Base-by-base conservation (phyloP, 2,329 filamentous ascomycete genomes). In the Berkeleyomyces rouxiae region DNA sequence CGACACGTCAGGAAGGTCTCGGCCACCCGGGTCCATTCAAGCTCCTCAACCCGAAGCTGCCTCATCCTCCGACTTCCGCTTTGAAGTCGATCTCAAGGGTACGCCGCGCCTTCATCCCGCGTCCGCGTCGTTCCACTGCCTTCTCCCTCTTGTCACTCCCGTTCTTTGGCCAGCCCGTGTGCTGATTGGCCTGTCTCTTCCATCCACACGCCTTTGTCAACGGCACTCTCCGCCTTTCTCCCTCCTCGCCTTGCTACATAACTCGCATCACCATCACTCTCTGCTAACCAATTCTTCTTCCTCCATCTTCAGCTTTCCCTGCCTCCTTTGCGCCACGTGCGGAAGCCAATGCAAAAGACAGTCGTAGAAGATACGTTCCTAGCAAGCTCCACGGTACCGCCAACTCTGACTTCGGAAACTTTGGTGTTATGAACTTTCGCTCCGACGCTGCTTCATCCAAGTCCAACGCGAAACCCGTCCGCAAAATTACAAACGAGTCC, bases 341-440 rank as follows among this genome's bases (percentile, higher is more conserved):
- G 7, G 63, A 62, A 23, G 53, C 23, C 40, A 58, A 58, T 60
- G 46, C 53, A 9, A 64, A 64, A 39, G 63, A 64, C 43, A 57
- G 42, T n/a, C 61, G 61, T 44, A 61, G 79, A 63, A 83, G 83
- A 65, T 79, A 82, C 1, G 77, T 85, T 1, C 82, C 83, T 3
- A 82, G 78, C 70, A 84, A 83, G 69, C 73, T 85, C 61, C 82
- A 84, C 68, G 80, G 80, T 65, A 80, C 79, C 66, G 78, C 79
- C 23, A 77, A 79, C 66, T 74, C 75, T 36, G 78, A 77, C 67
- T 80, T 79, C 65, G 82, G 82, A 37, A 83, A 83, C 67, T 85
- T 85, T 69, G 75, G 77, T 55, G 80, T 85, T 47, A 83, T 85
- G 77, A 80, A 83, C 63, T 83, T 85, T 74, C 63, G 63, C 42